These are phyloP conservation scores for Eucalyptus camaldulensis DNA, from an alignment of 345 rosid species.

Conservation along the genomic window DNA sequence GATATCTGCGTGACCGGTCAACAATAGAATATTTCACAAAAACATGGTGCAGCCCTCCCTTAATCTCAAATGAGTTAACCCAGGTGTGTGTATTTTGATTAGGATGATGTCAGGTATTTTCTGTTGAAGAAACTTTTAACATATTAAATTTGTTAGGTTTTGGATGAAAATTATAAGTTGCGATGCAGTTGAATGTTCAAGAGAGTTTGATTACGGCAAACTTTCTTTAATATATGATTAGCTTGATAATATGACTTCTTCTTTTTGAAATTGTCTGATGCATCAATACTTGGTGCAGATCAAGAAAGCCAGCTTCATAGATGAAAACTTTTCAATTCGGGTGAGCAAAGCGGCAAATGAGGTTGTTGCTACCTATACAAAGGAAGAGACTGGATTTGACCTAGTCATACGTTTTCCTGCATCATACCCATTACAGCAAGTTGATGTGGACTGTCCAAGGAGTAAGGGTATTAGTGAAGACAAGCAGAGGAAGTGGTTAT, in stretches of 20 bases:
- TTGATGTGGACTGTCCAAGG: conserved; percentile 77
- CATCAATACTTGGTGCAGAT: conserved; percentile 43
- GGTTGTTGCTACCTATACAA: conserved; percentile 87
- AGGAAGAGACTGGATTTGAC: conserved; percentile 95
- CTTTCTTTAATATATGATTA: background rate
- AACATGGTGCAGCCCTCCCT: conserved; percentile 89
- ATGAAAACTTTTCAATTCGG: conserved; percentile 76
- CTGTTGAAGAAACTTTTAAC: background rate
- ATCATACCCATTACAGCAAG: conserved; percentile 74
- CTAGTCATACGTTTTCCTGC: conserved; percentile 85
- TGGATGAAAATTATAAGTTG: background rate
- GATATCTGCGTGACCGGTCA: conserved; percentile 78
- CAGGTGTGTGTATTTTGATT: conserved; percentile 42
- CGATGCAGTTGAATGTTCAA: background rate
- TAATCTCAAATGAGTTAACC: conserved; percentile 67
- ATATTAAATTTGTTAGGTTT: background rate
- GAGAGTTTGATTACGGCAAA: background rate
- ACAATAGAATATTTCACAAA: conserved; percentile 74
- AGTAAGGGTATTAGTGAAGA: conserved; percentile 91
- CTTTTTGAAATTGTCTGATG: background rate
- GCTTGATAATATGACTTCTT: background rate
- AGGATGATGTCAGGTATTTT: background rate
- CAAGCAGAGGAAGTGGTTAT: conserved; percentile 93
- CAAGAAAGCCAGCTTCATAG: conserved; percentile 70
- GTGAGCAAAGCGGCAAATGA: conserved; percentile 93